Percentiles rank a stretch among this genome's conserved stretches.
phyloP scores from a whole-genome alignment of 2,329 filamentous ascomycete species.

The Hawksworthiomyces lignivorus region DNA sequence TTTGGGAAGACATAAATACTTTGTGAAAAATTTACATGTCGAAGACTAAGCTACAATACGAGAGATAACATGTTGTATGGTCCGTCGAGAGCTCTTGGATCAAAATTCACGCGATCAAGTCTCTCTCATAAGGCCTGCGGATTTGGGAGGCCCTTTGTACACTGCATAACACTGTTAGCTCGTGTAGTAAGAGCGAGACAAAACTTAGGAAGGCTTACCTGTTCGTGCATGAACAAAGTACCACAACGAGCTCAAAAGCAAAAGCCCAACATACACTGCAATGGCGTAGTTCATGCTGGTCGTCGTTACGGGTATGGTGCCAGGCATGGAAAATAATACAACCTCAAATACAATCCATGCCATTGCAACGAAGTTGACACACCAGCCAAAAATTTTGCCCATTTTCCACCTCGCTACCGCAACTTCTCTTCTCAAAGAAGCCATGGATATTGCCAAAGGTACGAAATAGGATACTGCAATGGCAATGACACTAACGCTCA shows the following conservation, averaged over 20 bases:
- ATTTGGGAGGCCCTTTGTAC: too few relatives aligned
- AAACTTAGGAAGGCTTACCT: neutral
- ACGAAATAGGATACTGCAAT: conserved; percentile 38
- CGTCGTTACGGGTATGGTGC: conserved; percentile 50
- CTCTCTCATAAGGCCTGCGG: too few relatives aligned
- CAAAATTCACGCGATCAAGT: too few relatives aligned
- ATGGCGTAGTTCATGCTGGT: conserved; percentile 65
- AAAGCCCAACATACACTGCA: conserved; percentile 64
- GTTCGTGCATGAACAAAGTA: conserved; percentile 45
- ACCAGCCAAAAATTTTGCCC: conserved; percentile 1
- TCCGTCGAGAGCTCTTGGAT: too few relatives aligned
- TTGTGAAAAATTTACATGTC: too few relatives aligned
- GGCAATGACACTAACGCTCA: conserved; percentile 30
- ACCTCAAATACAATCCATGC: conserved; percentile 62
- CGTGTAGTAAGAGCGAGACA: too few relatives aligned
- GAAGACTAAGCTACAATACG: too few relatives aligned
- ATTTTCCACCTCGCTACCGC: conserved; percentile 24
- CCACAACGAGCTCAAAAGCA: conserved; percentile 53
- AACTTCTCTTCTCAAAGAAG: conserved; percentile 31
- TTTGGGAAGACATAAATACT: too few relatives aligned
- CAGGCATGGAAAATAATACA: conserved; percentile 68
- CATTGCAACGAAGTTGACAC: conserved; percentile 11
- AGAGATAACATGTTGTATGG: too few relatives aligned
- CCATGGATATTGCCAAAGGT: conserved; percentile 29
- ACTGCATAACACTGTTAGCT: too few relatives aligned